Evolutionary conservation across 257 asterid species (phyloP).

Genomic region (Solanum habrochaites): DNA sequence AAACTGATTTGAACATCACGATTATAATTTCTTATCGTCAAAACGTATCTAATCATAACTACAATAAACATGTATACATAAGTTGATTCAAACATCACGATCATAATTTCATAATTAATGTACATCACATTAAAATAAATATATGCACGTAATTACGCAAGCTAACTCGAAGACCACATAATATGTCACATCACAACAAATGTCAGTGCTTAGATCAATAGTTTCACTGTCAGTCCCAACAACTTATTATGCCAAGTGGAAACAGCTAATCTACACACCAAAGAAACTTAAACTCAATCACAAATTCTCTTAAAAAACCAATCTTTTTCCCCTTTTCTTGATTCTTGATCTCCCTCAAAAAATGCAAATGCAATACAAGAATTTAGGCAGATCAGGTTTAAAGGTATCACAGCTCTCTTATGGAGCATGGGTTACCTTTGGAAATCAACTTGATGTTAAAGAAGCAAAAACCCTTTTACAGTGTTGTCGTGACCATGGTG

Average conservation of each 20-base stretch:
- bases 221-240: neutral
- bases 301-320: neutral
- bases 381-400: slow-evolving; percentile 90
- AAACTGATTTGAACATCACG: rapidly evolving
- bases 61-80: too few relatives aligned
- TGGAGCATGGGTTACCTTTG: slow-evolving; percentile 98
- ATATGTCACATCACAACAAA: neutral
- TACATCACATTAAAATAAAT: too few relatives aligned
- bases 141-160: too few relatives aligned
- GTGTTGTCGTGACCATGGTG: slow-evolving; percentile 87
- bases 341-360: neutral
- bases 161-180: too few relatives aligned
- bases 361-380: slow-evolving; percentile 69
- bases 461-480: slow-evolving; percentile 92
- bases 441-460: slow-evolving; percentile 89
- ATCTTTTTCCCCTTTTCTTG: neutral
- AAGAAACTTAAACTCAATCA: neutral
- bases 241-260: neutral
- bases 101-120: too few relatives aligned
- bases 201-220: neutral
- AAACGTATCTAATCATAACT: neutral
- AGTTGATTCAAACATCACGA: too few relatives aligned
- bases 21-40: too few relatives aligned
- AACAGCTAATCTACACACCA: neutral
- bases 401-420: slow-evolving; percentile 83